A percentile compares a stretch with the other conserved stretches of the same genome.
phyloP scores from a whole-genome alignment of 352 stramenopile genomes.

The Phytophthora syringae region DNA sequence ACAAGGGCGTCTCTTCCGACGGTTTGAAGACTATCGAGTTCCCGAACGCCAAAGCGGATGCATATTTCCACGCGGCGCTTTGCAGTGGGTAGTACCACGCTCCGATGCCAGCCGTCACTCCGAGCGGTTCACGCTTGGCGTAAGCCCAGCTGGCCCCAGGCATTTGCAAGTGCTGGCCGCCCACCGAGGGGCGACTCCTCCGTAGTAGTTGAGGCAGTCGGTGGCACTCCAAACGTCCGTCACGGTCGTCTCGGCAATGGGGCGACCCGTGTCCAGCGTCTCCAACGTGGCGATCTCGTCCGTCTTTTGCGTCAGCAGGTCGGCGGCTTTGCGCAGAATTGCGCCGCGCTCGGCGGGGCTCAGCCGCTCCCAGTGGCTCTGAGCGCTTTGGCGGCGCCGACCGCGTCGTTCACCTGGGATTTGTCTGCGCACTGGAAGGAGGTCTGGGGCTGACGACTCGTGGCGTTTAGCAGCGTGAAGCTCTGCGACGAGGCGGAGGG shows the following conservation, averaged over 20 bases:
- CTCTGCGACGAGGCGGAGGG: slow-evolving; percentile 16
- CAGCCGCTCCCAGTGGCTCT: slow-evolving; percentile 69
- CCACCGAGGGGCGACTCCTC: slow-evolving; percentile 67
- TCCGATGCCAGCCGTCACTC: slow-evolving; percentile 76
- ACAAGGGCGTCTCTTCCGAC: slow-evolving; percentile 86
- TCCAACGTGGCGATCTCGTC: slow-evolving; percentile 77
- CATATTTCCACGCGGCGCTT: slow-evolving; percentile 83
- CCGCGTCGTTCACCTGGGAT: slow-evolving; percentile 56
- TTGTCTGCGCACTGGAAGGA: slow-evolving; percentile 56
- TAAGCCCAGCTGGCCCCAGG: slow-evolving; percentile 78
- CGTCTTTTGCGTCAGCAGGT: slow-evolving; percentile 64
- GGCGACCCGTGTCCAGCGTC: slow-evolving; percentile 79
- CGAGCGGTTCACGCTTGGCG: slow-evolving; percentile 75
- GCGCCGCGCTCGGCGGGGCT: slow-evolving; percentile 67
- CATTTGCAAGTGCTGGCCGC: slow-evolving; percentile 74
- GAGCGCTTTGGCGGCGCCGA: slow-evolving; percentile 48
- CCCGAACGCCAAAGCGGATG: slow-evolving; percentile 82
- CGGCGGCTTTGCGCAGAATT: slow-evolving; percentile 65
- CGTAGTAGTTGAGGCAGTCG: slow-evolving; percentile 86
- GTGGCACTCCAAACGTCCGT: slow-evolving; percentile 75
- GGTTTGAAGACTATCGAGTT: slow-evolving; percentile 95
- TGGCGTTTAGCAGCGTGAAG: slow-evolving; percentile 71
- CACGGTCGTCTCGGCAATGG: slow-evolving; percentile 74
- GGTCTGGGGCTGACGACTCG: slow-evolving; percentile 54
- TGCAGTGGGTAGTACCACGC: slow-evolving; percentile 88